phyloP scores from a whole-genome alignment of 1,284 basidiomycete species.

The Trichosporon coremiiforme region DNA sequence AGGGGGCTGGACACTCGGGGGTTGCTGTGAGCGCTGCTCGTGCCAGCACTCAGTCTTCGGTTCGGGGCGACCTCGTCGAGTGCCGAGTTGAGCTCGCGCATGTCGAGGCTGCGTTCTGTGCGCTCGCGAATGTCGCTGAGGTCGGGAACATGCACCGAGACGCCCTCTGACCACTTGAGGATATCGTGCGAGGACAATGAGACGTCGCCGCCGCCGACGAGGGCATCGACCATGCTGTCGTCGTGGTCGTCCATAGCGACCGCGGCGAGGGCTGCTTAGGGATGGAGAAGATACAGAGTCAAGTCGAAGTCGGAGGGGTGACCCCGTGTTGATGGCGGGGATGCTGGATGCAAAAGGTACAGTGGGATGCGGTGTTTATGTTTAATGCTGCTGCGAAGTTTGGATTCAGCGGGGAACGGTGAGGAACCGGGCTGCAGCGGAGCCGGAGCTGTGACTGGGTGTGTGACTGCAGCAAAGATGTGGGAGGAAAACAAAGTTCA shows the following conservation, averaged over 20 bases:
- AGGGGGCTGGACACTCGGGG: neutral
- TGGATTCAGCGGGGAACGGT: neutral
- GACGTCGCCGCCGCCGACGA: slow-evolving; percentile 10
- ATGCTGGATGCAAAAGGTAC: neutral
- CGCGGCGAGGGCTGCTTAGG: neutral
- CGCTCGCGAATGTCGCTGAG: slow-evolving; percentile 2
- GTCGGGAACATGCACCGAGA: slow-evolving; percentile 13
- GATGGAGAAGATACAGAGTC: neutral
- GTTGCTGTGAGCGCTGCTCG: neutral
- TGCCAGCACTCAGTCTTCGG: no score
- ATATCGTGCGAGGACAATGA: slow-evolving; percentile 15
- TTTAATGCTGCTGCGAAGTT: neutral
- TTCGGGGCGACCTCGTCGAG: neutral
- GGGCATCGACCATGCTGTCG: slow-evolving; percentile 11
- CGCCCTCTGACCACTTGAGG: slow-evolving; percentile 14
- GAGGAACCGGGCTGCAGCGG: neutral
- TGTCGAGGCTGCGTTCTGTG: slow-evolving; percentile 12
- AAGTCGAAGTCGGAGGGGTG: neutral
- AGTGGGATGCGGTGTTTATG: neutral
- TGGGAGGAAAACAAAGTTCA: slow-evolving; percentile 1
- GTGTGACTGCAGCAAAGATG: neutral
- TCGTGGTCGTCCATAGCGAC: slow-evolving; percentile 11
- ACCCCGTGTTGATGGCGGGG: neutral
- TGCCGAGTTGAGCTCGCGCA: neutral
- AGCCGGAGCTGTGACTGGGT: neutral